These are phyloP conservation scores for Glonium stellatum DNA, from an alignment of 495 filamentous ascomycete species.

Conservation along the genomic window DNA sequence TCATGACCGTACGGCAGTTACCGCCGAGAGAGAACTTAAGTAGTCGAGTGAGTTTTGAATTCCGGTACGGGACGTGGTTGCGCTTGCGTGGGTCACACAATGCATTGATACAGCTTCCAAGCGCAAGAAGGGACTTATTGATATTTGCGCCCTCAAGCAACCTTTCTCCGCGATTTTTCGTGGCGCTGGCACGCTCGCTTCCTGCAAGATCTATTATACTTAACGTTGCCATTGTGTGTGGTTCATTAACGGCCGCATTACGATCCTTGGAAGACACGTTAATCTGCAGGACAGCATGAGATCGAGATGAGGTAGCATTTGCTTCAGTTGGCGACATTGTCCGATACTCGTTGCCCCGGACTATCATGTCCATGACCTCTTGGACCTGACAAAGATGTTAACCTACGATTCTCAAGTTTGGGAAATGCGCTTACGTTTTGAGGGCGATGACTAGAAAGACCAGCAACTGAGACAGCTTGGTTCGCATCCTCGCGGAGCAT, in stretches of 20 bases:
- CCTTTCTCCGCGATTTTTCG: slow-evolving; percentile 90
- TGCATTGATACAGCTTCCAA: slow-evolving; percentile 98
- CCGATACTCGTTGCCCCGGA: slow-evolving; percentile 85
- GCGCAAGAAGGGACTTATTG: slow-evolving; percentile 92
- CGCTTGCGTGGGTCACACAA: slow-evolving; percentile 89
- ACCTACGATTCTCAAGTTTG: not conserved
- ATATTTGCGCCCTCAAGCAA: slow-evolving; percentile 95
- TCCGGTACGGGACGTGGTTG: slow-evolving; percentile 94
- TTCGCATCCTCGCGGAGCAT: slow-evolving; percentile 94
- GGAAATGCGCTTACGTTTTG: slow-evolving; percentile 53
- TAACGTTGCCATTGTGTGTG: slow-evolving; percentile 93
- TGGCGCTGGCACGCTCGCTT: slow-evolving; percentile 92
- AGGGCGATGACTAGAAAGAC: slow-evolving; percentile 85
- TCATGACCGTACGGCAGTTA: slow-evolving; percentile 99
- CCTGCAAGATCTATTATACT: slow-evolving; percentile 98
- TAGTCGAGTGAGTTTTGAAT: slow-evolving; percentile 92
- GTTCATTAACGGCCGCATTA: slow-evolving; percentile 88
- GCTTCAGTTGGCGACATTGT: slow-evolving; percentile 97
- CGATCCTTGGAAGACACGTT: slow-evolving; percentile 90
- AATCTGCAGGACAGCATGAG: slow-evolving; percentile 97
- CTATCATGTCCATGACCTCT: slow-evolving; percentile 99
- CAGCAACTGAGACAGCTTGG: slow-evolving; percentile 86
- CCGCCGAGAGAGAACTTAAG: slow-evolving; percentile 96
- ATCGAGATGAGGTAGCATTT: slow-evolving; percentile 95
- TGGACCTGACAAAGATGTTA: slow-evolving; percentile 40